Conservation (phyloP, 1,139 yeast genomes). For the Geotrichum histeridarum region DNA sequence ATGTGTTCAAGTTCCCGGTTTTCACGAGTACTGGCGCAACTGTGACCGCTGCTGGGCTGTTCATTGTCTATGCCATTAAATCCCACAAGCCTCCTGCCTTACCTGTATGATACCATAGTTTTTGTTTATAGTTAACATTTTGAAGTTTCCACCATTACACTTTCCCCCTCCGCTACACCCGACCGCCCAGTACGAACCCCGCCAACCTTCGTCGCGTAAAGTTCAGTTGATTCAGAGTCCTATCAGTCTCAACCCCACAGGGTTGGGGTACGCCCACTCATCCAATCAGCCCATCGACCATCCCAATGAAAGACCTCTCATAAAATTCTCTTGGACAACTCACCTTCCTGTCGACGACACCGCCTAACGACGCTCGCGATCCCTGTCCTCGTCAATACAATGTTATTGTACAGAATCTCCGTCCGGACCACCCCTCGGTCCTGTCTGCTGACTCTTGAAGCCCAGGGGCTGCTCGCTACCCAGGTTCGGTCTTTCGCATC, state of each 20-base stretch:
- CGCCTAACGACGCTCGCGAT: neutral
- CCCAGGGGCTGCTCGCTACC: neutral
- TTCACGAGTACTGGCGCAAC: slow-evolving; percentile 29
- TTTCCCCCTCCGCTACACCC: no score
- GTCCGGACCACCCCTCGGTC: neutral
- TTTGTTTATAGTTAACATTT: neutral
- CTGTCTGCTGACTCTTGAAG: neutral
- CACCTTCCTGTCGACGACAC: neutral
- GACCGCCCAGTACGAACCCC: neutral
- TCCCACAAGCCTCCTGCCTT: no score
- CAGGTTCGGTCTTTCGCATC: neutral
- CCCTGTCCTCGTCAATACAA: neutral
- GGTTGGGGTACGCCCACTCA: neutral
- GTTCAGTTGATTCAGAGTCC: neutral
- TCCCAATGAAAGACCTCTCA: neutral
- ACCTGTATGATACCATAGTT: neutral
- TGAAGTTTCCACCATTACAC: neutral
- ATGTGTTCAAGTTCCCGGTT: slow-evolving; percentile 33
- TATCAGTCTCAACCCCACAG: neutral
- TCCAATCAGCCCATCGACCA: neutral
- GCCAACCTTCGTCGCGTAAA: neutral
- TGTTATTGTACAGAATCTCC: slow-evolving; percentile 1
- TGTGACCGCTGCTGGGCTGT: slow-evolving; percentile 25
- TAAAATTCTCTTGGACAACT: neutral
- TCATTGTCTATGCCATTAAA: neutral